These are phyloP conservation scores for Pouteria campechiana DNA, from an alignment of 179 eudicot species.

Conservation along the genomic window DNA sequence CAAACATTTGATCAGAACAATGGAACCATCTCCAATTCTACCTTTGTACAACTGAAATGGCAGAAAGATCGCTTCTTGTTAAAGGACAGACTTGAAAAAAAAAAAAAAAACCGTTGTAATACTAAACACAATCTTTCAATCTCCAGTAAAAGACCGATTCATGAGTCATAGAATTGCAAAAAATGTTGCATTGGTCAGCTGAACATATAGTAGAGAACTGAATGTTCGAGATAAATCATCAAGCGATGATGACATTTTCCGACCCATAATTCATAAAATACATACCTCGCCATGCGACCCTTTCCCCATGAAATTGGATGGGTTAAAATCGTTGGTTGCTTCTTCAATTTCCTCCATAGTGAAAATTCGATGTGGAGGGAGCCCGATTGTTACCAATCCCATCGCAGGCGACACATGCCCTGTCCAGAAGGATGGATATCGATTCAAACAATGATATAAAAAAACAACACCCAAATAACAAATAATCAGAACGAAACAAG, in stretches of 20 bases:
- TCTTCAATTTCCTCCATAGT: conserved; percentile 78
- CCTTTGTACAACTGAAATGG: conserved; percentile 59
- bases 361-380: conserved; percentile 57
- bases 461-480: background rate
- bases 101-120: too few relatives aligned
- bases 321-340: conserved; percentile 74
- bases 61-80: background rate
- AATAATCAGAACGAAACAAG: too few relatives aligned
- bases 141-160: too few relatives aligned
- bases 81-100: too few relatives aligned
- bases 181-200: too few relatives aligned
- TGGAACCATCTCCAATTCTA: conserved; percentile 54
- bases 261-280: too few relatives aligned
- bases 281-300: conserved; percentile 77
- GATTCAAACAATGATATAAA: background rate
- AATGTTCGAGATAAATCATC: too few relatives aligned
- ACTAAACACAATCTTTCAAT: too few relatives aligned
- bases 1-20: conserved; percentile 51
- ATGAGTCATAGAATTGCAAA: too few relatives aligned
- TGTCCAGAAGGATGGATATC: too few relatives aligned
- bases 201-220: too few relatives aligned
- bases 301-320: conserved; percentile 45
- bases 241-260: too few relatives aligned
- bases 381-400: conserved; percentile 50
- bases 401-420: conserved; percentile 47